These are phyloP conservation scores for Thozetella sp. DNA, from an alignment of 495 filamentous ascomycete genomes.

Conservation along the genomic window DNA sequence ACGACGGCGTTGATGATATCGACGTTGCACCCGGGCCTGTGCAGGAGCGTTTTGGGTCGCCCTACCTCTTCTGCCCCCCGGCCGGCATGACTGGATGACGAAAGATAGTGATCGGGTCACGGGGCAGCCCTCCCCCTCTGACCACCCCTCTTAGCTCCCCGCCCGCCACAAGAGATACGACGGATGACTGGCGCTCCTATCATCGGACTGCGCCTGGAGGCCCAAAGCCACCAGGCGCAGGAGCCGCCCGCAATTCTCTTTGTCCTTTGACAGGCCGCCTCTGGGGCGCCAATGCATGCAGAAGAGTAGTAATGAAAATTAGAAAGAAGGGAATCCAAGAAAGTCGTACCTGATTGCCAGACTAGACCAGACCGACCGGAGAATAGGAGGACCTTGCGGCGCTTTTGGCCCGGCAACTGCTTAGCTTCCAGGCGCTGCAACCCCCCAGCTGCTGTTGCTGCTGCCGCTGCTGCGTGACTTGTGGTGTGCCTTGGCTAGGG, in stretches of 20 bases:
- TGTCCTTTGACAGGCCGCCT: not conserved
- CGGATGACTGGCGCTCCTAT: not conserved
- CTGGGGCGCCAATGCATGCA: not conserved
- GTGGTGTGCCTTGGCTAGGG: not conserved
- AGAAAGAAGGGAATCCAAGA: not conserved
- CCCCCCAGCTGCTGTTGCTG: not conserved
- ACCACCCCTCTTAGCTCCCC: not conserved
- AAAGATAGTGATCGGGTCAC: conserved; percentile 26
- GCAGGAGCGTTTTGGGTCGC: too few species aligned
- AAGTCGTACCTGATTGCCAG: too few species aligned
- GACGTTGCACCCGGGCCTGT: too few species aligned
- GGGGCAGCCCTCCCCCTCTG: conserved; percentile 10
- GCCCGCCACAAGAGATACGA: not conserved
- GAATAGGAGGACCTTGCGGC: too few species aligned
- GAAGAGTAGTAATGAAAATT: not conserved
- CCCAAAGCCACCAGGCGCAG: too few species aligned
- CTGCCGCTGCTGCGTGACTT: not conserved
- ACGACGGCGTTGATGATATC: too few species aligned
- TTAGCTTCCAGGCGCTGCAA: not conserved
- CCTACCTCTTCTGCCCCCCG: too few species aligned
- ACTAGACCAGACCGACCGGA: too few species aligned
- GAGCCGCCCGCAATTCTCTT: too few species aligned
- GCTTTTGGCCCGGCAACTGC: too few species aligned
- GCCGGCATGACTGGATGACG: conserved; percentile 24
- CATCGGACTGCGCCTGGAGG: conserved; percentile 3